phyloP scores from a whole-genome alignment of 2,329 filamentous ascomycete genomes.

The Colletotrichum camelliae region DNA sequence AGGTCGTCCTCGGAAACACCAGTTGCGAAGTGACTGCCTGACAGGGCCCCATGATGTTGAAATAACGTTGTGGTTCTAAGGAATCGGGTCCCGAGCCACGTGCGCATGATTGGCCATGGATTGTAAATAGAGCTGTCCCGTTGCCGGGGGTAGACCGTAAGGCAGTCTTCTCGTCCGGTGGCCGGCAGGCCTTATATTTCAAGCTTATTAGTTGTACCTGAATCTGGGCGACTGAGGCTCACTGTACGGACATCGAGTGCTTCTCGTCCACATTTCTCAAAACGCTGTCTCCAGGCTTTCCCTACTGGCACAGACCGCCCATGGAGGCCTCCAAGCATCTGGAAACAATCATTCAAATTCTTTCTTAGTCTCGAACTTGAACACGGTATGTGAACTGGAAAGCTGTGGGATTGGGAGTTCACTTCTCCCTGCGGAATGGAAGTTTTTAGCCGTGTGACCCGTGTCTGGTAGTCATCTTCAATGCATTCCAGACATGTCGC shows the following conservation, averaged over 20 bases:
- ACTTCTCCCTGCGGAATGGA: no score
- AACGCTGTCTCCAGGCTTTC: not conserved
- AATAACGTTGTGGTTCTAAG: not conserved
- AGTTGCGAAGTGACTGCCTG: not conserved
- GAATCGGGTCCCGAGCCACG: not conserved
- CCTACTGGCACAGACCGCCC: not conserved
- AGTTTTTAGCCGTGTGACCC: no score
- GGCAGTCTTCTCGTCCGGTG: not conserved
- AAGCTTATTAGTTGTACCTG: not conserved
- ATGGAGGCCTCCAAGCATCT: not conserved
- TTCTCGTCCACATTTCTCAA: not conserved
- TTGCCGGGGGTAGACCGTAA: not conserved
- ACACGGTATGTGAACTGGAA: no score
- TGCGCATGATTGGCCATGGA: not conserved
- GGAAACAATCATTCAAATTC: accelerated
- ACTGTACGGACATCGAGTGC: not conserved
- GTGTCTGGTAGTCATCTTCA: no score
- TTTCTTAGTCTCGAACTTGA: accelerated
- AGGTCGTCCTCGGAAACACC: not conserved
- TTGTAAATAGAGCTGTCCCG: not conserved
- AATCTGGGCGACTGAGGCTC: not conserved
- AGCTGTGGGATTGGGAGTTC: no score
- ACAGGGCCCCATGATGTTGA: not conserved
- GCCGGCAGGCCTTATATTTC: not conserved
- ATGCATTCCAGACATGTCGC: no score